A percentile compares a stretch with the other conserved stretches of the same genome.
phyloP scores from a whole-genome alignment of 352 stramenopile species.

The Globisporangium ultimum region DNA sequence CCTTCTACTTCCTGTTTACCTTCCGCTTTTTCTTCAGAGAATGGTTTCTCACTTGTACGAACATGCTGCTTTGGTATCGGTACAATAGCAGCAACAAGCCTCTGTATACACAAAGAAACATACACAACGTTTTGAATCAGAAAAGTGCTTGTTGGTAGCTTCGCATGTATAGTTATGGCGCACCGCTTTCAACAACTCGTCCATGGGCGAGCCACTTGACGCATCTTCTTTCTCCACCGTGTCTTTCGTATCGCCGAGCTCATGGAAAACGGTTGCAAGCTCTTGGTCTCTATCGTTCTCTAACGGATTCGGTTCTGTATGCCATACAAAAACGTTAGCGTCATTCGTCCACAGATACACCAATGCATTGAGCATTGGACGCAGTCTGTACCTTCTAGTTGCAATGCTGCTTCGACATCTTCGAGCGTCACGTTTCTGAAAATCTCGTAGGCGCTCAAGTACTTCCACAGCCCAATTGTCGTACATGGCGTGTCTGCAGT shows the following conservation, averaged over 20 bases:
- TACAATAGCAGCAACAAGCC: conserved; percentile 17
- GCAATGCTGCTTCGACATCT: conserved; percentile 54
- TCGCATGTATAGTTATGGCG: conserved; percentile 2
- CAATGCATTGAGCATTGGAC: neutral
- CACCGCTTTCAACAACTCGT: conserved; percentile 51
- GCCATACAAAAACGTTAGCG: neutral
- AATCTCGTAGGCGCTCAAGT: conserved; percentile 52
- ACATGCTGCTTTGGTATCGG: conserved; percentile 1
- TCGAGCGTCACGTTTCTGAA: conserved; percentile 57
- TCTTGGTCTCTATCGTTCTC: neutral
- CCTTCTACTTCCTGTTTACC: conserved; percentile 1
- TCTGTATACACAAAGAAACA: neutral
- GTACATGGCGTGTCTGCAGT: conserved; percentile 58
- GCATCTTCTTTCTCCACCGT: neutral
- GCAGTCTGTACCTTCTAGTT: conserved; percentile 42
- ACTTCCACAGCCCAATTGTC: conserved; percentile 67
- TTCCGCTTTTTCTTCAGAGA: neutral
- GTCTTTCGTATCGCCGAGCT: neutral
- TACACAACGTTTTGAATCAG: neutral
- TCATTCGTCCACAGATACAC: neutral
- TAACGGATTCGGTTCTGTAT: neutral
- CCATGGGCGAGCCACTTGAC: conserved; percentile 12
- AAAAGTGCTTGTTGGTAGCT: neutral
- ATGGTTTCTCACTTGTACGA: neutral
- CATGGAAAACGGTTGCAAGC: neutral